Base-by-base conservation (phyloP, 106 monocot species). In the Dactylorhiza incarnata region DNA sequence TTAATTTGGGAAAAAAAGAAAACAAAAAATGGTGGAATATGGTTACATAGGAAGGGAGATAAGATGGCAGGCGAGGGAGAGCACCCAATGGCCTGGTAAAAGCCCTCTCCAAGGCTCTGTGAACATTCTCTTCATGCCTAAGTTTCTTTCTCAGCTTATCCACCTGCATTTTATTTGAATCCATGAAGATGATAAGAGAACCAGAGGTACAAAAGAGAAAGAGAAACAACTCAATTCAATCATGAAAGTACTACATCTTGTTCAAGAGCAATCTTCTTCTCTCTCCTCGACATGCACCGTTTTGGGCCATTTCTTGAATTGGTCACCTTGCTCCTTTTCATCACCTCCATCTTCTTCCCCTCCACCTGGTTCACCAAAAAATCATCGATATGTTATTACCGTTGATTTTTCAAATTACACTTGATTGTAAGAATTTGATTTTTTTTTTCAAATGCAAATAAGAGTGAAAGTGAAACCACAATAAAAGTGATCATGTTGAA, bases 141-240 rank as follows among this genome's bases (percentile, higher is more conserved):
- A 95, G 92, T 82, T 90, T 95, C 78, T 83, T 92, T 78, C 80
- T 92, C 9, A 95, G 85, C 86, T 92, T 90, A 55, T 92, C 95
- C 72, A 95, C 92, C 95, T 95, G 71, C 46, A 52, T 80, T 74
- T 59, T 15, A 62, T 5, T 61, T 71, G 12, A 37, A 17, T 71
- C 4, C 9, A 59, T 20, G 71, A 71, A 24, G 59, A 72, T n/a
- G 9, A n/a, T 9, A 66, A 45, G 67, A 66, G 7, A 11, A 4
- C 50, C 4, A 15, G 48, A 71, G 15, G 13, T 68, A 0, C 24
- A 48, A 62, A 59, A 77, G 23, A 66, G 73, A 14, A 19, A 29
- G 29, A 59, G 15, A 11, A 22, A 72, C 13, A 74, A 81, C 49
- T 52, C 14, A 62, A 81, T 81, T 45, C 26, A 19, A 55, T 44